These are phyloP conservation scores for Ustilago vetiveriae DNA, from an alignment of 1,284 basidiomycete species.

Conservation along the genomic window DNA sequence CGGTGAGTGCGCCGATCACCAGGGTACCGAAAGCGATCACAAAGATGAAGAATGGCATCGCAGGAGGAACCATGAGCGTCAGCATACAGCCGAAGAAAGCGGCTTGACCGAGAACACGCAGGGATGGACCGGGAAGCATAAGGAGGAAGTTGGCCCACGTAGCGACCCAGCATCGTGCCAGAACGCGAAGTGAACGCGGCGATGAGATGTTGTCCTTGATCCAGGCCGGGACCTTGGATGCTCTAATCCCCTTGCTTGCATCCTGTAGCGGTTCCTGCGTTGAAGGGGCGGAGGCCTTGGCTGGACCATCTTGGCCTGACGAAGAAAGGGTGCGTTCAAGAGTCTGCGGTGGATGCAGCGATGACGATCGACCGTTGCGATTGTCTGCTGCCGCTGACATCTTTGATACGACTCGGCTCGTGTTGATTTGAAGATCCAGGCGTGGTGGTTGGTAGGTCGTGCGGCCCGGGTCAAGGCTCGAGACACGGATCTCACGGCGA, in stretches of 20 bases:
- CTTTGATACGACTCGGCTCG: not conserved
- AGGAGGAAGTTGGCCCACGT: slow-evolving; percentile 59
- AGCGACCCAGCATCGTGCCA: slow-evolving; percentile 62
- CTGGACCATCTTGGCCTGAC: not conserved
- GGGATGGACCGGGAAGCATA: slow-evolving; percentile 54
- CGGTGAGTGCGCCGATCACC: slow-evolving; percentile 74
- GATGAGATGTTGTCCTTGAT: slow-evolving; percentile 44
- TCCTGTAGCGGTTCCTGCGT: no score
- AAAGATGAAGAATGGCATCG: slow-evolving; percentile 57
- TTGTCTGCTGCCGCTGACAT: not conserved
- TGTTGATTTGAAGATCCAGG: no score
- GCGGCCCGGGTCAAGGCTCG: no score
- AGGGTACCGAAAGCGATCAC: slow-evolving; percentile 71
- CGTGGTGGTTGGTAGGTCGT: no score
- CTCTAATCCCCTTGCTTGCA: not conserved
- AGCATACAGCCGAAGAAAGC: slow-evolving; percentile 62
- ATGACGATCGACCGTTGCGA: not conserved
- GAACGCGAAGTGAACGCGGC: slow-evolving; percentile 31
- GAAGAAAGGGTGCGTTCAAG: not conserved
- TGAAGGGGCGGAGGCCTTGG: not conserved
- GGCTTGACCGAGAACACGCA: slow-evolving; percentile 59
- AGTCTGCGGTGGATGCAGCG: not conserved
- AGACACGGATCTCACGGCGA: no score
- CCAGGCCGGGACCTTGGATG: slow-evolving; percentile 43
- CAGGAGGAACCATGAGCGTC: slow-evolving; percentile 61